phyloP scores from a whole-genome alignment of 345 rosid species.

The Eucalyptus caleyi region DNA sequence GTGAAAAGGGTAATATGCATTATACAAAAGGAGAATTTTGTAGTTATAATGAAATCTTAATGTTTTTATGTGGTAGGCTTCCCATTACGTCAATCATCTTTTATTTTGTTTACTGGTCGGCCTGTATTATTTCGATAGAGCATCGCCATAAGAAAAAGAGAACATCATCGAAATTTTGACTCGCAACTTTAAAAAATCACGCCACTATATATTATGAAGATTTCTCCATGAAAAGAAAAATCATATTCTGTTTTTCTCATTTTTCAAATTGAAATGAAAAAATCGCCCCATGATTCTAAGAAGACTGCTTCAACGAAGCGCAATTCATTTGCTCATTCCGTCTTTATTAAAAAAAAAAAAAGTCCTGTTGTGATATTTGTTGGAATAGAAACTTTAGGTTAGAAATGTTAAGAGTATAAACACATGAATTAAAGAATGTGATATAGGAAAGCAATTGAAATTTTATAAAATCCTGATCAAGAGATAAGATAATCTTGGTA shows the following conservation, averaged over 20 bases:
- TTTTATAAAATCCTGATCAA: background rate
- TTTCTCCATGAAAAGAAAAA: background rate
- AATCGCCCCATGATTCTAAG: background rate
- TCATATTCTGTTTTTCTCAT: background rate
- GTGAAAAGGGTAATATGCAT: background rate
- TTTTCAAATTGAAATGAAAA: background rate
- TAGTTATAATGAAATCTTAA: background rate
- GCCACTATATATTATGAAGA: background rate
- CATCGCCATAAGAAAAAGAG: background rate
- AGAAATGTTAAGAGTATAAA: background rate
- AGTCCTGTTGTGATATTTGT: background rate
- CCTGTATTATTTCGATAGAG: background rate
- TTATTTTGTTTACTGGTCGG: background rate
- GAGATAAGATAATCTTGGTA: background rate
- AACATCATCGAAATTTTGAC: background rate
- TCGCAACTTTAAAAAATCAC: background rate
- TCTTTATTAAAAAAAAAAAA: background rate
- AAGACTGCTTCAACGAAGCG: background rate
- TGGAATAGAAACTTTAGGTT: background rate
- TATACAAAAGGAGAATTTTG: rapidly evolving
- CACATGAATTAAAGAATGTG: background rate
- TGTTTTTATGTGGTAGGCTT: background rate
- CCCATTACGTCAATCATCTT: background rate
- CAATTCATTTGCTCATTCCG: background rate
- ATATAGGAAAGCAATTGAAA: background rate